Conservation (phyloP, 148 eudicot genomes). For the Simmondsia chinensis region DNA sequence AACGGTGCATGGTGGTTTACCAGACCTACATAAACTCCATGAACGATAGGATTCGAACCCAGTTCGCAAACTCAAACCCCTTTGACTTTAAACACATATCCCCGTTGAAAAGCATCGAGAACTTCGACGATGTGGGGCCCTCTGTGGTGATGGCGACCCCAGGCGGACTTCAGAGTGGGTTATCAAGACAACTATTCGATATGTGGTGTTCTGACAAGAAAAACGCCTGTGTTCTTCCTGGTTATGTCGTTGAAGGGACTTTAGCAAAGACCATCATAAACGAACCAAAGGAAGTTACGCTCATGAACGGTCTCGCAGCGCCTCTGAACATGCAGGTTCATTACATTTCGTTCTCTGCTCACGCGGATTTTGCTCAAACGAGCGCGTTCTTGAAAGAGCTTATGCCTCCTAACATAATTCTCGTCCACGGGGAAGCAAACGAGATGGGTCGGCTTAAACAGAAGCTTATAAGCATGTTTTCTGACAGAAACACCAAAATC, state of each 20-base stretch:
- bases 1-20: constrained; percentile 89
- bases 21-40: constrained; percentile 91
- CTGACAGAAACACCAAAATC: constrained; percentile 66
- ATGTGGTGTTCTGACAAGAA: constrained; percentile 86
- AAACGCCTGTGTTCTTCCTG: constrained; percentile 90
- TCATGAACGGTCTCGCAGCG: constrained; percentile 70
- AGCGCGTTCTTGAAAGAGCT: constrained; percentile 77
- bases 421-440: constrained; percentile 90
- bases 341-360: constrained; percentile 96
- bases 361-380: constrained; percentile 83
- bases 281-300: constrained; percentile 90
- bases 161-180: constrained; percentile 80
- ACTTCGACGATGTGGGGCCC: constrained; percentile 76
- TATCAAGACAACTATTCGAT: constrained; percentile 88
- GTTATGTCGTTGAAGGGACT: constrained; percentile 89
- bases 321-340: constrained; percentile 85
- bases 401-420: constrained; percentile 86
- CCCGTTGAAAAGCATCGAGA: constrained; percentile 66
- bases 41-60: constrained; percentile 87
- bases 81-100: constrained; percentile 87
- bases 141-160: constrained; percentile 97
- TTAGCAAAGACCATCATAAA: constrained; percentile 78
- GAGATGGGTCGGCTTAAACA: constrained; percentile 95
- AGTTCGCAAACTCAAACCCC: constrained; percentile 80
- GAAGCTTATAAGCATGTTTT: constrained; percentile 55